Evolutionary conservation across 2,329 filamentous ascomycete species (phyloP).

Genomic region (Nigrospora oryzae): DNA sequence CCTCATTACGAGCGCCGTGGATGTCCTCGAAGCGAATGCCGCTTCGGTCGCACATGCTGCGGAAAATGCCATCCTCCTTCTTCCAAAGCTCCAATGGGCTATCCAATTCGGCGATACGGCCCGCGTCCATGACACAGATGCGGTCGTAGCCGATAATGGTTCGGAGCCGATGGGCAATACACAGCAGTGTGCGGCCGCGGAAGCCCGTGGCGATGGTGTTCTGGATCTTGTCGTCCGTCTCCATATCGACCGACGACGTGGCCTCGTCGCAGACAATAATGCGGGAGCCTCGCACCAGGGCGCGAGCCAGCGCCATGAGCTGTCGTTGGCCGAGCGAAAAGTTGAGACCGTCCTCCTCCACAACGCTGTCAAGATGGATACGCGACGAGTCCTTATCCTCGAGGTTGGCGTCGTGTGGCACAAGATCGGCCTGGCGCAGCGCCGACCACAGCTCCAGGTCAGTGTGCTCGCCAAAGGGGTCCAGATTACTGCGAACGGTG

Average conservation of each 20-base stretch:
- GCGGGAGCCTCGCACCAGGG: slow-evolving; percentile 75
- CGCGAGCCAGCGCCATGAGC: slow-evolving; percentile 87
- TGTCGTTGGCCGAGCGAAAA: slow-evolving; percentile 93
- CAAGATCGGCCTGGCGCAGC: slow-evolving; percentile 67
- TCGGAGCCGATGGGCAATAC: slow-evolving; percentile 84
- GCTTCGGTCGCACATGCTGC: slow-evolving; percentile 81
- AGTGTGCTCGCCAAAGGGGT: slow-evolving; percentile 71
- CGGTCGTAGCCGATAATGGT: slow-evolving; percentile 93
- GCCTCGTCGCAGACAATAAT: slow-evolving; percentile 98
- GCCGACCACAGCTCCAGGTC: slow-evolving; percentile 74
- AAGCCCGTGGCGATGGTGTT: slow-evolving; percentile 79
- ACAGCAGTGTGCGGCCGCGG: slow-evolving; percentile 77
- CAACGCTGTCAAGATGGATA: slow-evolving; percentile 73
- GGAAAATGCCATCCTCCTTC: slow-evolving; percentile 64
- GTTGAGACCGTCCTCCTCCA: slow-evolving; percentile 93
- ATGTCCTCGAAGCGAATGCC: slow-evolving; percentile 60
- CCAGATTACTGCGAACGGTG: slow-evolving; percentile 70
- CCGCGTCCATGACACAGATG: slow-evolving; percentile 93
- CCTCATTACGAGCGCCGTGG: slow-evolving; percentile 28
- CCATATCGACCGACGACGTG: slow-evolving; percentile 87
- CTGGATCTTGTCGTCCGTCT: slow-evolving; percentile 95
- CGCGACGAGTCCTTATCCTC: slow-evolving; percentile 35
- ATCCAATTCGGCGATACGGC: slow-evolving; percentile 79
- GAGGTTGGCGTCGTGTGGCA: slow-evolving; percentile 27
- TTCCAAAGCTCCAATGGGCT: slow-evolving; percentile 67